Percentiles rank a stretch among this genome's conserved stretches.
phyloP scores from a whole-genome alignment of 441 rosid genomes.

The Mallotus japonicus region DNA sequence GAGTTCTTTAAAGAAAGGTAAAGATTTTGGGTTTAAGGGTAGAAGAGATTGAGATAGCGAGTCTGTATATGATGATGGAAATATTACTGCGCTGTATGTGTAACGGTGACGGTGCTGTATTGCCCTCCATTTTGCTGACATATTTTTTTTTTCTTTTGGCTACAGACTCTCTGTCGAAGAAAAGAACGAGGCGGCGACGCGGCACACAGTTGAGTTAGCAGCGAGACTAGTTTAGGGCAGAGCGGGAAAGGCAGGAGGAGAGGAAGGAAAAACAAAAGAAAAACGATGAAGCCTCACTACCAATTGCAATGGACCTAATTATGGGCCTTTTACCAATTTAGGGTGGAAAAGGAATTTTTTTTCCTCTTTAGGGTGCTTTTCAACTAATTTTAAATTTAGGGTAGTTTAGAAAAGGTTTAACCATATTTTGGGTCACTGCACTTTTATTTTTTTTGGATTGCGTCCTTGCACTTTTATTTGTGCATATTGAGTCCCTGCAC shows the following conservation, averaged over 20 bases:
- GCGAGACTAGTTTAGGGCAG: neutral
- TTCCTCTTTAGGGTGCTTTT: too few relatives aligned
- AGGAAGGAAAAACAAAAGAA: neutral
- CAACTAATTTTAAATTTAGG: too few relatives aligned
- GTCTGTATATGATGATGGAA: slow-evolving; percentile 51
- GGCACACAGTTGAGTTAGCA: neutral
- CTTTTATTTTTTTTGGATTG: too few relatives aligned
- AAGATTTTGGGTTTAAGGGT: slow-evolving; percentile 25
- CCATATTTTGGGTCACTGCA: too few relatives aligned
- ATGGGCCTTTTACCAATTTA: too few relatives aligned
- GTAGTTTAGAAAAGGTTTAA: too few relatives aligned
- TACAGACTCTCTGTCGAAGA: neutral
- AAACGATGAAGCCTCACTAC: too few relatives aligned
- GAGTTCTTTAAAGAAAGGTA: slow-evolving; percentile 48
- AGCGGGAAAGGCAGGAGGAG: neutral
- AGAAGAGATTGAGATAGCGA: slow-evolving; percentile 44
- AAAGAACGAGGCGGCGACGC: neutral
- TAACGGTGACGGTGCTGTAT: slow-evolving; percentile 93
- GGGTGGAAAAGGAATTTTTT: too few relatives aligned
- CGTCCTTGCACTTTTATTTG: too few relatives aligned
- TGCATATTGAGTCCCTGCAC: too few relatives aligned
- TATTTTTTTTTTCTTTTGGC: slow-evolving; percentile 30
- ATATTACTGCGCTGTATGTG: slow-evolving; percentile 75
- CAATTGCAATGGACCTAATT: too few relatives aligned
- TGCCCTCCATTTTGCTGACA: slow-evolving; percentile 98